Conservation (phyloP, 805 yeast species). For the Candida loeiensis region DNA sequence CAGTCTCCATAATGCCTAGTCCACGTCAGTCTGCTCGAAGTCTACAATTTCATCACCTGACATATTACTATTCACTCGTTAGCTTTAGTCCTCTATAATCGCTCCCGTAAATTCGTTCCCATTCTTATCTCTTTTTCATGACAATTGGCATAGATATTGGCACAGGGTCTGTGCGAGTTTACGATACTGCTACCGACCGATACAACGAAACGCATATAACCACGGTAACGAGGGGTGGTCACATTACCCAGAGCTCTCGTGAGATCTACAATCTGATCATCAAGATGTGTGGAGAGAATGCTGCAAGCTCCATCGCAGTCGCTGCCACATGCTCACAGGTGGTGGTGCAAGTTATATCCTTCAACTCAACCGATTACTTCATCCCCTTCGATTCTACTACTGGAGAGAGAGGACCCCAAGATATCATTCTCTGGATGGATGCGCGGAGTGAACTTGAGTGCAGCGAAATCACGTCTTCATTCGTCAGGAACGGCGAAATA, state of each 20-base stretch:
- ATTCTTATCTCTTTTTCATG: neutral
- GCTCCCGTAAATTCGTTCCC: too few relatives aligned
- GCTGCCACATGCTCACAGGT: slow-evolving; percentile 63
- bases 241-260: slow-evolving; percentile 38
- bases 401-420: slow-evolving; percentile 18
- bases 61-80: too few relatives aligned
- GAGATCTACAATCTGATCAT: slow-evolving; percentile 36
- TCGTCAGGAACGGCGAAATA: slow-evolving; percentile 22
- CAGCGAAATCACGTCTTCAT: slow-evolving; percentile 23
- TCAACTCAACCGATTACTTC: slow-evolving; percentile 21
- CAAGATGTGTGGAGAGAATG: slow-evolving; percentile 15
- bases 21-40: too few relatives aligned
- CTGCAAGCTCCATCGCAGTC: slow-evolving; percentile 29
- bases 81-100: too few relatives aligned
- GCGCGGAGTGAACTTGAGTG: slow-evolving; percentile 28
- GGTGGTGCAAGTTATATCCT: slow-evolving; percentile 26
- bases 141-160: slow-evolving; percentile 50
- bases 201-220: slow-evolving; percentile 17
- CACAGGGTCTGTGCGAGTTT: slow-evolving; percentile 46
- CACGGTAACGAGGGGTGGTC: slow-evolving; percentile 12
- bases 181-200: slow-evolving; percentile 20
- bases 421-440: slow-evolving; percentile 62
- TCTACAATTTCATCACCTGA: too few relatives aligned
- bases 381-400: slow-evolving; percentile 22
- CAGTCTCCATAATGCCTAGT: too few relatives aligned